Conservation (phyloP, 768 basidiomycete species). For the Rhizopogon vesiculosus region DNA sequence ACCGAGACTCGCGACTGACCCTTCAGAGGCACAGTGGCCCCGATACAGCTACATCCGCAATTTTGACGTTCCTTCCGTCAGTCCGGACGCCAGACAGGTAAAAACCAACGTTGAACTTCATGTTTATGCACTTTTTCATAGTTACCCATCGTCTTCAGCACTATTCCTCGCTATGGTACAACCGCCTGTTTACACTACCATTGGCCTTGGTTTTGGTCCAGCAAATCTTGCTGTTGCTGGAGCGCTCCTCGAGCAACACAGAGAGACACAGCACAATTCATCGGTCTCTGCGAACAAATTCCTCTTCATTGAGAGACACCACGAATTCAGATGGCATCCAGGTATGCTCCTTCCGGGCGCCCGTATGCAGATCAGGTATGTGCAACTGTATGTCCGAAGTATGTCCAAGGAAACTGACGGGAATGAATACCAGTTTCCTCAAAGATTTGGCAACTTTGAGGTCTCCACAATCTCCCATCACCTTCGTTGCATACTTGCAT, state of each 20-base stretch:
- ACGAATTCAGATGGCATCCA: conserved; percentile 49
- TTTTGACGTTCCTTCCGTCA: too few species aligned
- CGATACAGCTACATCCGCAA: too few species aligned
- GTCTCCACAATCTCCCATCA: conserved; percentile 44
- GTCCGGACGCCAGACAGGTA: too few species aligned
- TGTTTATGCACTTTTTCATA: too few species aligned
- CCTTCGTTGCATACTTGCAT: conserved; percentile 49
- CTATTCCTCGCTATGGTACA: neutral
- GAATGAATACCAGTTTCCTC: conserved; percentile 35
- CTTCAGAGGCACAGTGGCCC: too few species aligned
- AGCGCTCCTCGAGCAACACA: conserved; percentile 40
- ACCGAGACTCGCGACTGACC: too few species aligned
- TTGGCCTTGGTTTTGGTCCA: conserved; percentile 51
- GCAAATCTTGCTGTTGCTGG: conserved; percentile 48
- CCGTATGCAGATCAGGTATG: conserved; percentile 49
- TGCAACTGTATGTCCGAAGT: neutral
- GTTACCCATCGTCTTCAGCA: neutral
- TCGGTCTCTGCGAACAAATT: conserved; percentile 19
- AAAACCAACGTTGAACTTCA: too few species aligned
- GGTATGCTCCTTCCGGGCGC: conserved; percentile 50
- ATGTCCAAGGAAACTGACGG: conserved; percentile 4
- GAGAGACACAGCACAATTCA: neutral
- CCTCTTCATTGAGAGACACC: conserved; percentile 46
- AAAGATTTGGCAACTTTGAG: conserved; percentile 52
- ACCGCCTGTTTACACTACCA: conserved; percentile 31